These are phyloP conservation scores for Eucalyptus melliodora DNA, from an alignment of 345 rosid species.

Conservation along the genomic window DNA sequence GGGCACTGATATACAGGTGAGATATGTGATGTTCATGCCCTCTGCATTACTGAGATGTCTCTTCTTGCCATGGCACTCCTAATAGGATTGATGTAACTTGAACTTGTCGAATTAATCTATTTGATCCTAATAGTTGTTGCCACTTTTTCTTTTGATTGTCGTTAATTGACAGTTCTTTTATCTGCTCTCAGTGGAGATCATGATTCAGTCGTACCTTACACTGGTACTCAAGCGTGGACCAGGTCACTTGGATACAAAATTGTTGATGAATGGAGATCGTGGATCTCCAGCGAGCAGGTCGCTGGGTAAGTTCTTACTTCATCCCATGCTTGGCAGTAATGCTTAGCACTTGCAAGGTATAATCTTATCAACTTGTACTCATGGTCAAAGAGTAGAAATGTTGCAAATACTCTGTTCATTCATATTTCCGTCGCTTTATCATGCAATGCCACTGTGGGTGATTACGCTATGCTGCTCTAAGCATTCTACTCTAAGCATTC, in stretches of 20 bases:
- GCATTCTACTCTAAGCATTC: neutral
- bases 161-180: neutral
- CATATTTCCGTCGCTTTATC: neutral
- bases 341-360: neutral
- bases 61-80: neutral
- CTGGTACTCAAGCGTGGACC: constrained; percentile 6
- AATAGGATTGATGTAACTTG: neutral
- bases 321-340: neutral
- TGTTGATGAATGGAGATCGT: constrained; percentile 1
- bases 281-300: neutral
- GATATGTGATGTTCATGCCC: neutral
- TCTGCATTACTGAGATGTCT: neutral
- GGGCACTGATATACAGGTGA: constrained; percentile 32
- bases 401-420: neutral
- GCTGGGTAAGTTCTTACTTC: neutral
- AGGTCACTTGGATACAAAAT: constrained; percentile 2
- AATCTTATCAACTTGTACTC: neutral
- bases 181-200: constrained; percentile 5
- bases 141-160: neutral
- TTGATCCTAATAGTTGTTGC: neutral
- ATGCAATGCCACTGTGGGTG: neutral
- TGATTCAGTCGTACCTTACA: neutral
- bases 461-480: neutral
- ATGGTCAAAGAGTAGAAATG: neutral
- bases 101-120: neutral